These are phyloP conservation scores for Chamaenerion angustifolium DNA, from an alignment of 345 rosid genomes.

Conservation along the genomic window DNA sequence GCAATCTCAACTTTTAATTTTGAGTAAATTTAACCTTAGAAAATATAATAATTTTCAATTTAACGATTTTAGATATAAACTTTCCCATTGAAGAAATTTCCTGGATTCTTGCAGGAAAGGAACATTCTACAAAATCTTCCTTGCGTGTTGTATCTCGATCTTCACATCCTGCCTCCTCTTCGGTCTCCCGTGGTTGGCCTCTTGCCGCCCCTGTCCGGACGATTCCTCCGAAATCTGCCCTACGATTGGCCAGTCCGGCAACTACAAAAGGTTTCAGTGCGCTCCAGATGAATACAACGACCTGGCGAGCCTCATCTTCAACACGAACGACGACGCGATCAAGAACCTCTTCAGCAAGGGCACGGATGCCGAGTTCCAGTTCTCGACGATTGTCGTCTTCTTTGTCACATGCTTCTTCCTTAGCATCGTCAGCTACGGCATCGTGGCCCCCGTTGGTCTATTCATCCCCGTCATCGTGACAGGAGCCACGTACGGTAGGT, in stretches of 20 bases:
- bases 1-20: no score
- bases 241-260: slow-evolving; percentile 87
- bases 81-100: no score
- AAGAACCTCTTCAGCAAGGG: slow-evolving; percentile 84
- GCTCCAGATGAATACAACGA: slow-evolving; percentile 69
- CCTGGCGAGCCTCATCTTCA: slow-evolving; percentile 90
- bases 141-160: slow-evolving; percentile 57
- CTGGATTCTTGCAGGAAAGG: no score
- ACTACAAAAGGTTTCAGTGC: slow-evolving; percentile 85
- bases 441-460: slow-evolving; percentile 81
- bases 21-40: no score
- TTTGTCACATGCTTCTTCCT: slow-evolving; percentile 63
- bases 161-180: slow-evolving; percentile 83
- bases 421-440: slow-evolving; percentile 70
- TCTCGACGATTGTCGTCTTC: slow-evolving; percentile 45
- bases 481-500: slow-evolving; percentile 81
- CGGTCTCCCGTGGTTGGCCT: slow-evolving; percentile 77
- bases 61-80: no score
- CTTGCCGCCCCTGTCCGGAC: slow-evolving; percentile 66
- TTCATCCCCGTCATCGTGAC: slow-evolving; percentile 85
- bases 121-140: slow-evolving; percentile 30
- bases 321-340: slow-evolving; percentile 86
- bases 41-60: no score
- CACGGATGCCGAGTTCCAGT: slow-evolving; percentile 66
- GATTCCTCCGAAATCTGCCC: slow-evolving; percentile 72